Conservation (phyloP, 495 filamentous ascomycete genomes). For the Xylaria acuta region DNA sequence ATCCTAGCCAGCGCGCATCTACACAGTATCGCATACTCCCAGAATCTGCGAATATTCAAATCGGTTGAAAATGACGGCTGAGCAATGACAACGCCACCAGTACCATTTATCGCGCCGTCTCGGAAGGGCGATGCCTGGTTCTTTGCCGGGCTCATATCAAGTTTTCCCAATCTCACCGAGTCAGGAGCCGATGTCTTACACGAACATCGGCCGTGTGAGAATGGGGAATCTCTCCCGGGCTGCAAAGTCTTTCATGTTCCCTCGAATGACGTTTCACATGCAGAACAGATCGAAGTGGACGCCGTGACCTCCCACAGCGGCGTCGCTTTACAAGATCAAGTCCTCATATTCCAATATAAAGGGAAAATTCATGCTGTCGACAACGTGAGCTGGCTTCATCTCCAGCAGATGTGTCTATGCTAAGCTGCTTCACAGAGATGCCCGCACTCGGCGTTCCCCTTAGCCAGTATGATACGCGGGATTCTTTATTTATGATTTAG, state of each 20-base stretch:
- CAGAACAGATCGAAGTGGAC: constrained; percentile 48
- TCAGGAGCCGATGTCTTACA: constrained; percentile 45
- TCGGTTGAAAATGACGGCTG: not conserved
- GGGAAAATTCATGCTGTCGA: constrained; percentile 66
- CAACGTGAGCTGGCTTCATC: constrained; percentile 53
- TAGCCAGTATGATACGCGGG: constrained; percentile 32
- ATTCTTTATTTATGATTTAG: not conserved
- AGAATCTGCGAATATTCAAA: not conserved
- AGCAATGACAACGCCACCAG: constrained; percentile 16
- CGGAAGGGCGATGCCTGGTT: constrained; percentile 50
- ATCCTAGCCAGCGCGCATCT: not conserved
- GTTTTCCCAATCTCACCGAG: constrained; percentile 55
- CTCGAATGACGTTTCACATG: constrained; percentile 45
- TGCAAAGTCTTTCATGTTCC: constrained; percentile 65
- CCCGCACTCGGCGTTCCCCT: constrained; percentile 64
- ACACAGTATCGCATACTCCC: not conserved
- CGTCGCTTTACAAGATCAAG: constrained; percentile 60
- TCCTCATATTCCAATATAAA: constrained; percentile 63
- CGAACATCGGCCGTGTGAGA: constrained; percentile 36
- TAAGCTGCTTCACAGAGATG: constrained; percentile 56
- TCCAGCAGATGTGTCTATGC: constrained; percentile 14
- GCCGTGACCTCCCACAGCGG: constrained; percentile 29
- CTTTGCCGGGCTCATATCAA: constrained; percentile 54
- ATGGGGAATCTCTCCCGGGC: constrained; percentile 41
- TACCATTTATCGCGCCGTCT: constrained; percentile 38